Evolutionary conservation across 495 filamentous ascomycete species (phyloP), one percentile per base, ranked within the genome.

Genomic region (Apodospora peruviana): DNA sequence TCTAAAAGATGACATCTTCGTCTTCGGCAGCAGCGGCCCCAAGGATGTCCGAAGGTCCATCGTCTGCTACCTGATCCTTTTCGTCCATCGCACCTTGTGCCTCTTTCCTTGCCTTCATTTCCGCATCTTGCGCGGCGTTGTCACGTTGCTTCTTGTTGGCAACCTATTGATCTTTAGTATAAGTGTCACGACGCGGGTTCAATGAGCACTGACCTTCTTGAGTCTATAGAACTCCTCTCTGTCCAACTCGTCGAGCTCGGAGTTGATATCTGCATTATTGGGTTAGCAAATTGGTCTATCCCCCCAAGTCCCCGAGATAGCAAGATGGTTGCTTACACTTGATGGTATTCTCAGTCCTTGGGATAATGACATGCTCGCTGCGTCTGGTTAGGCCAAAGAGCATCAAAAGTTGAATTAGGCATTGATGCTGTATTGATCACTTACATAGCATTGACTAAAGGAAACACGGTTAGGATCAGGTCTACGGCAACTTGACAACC

Each of bases 201-300:
- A 21, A 24, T 10, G 17, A 34, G 19, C 8, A 7, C 57, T n/a
- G 23, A 52, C 59, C 76, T 99, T 99, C 75, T 97, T 99, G 58
- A 99, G 72, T 43, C 93, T 82, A 67, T 95, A 98, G 70, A 99
- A 99, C 59, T 99, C 93, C 67, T 99, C 93, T 72, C 93, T 79
- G 73, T 99, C 93, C 35, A 99, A 75, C 72, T 99, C 93, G 64
- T 99, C 93, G 14, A 99, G 83, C 64, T 99, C 93, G 9, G 90
- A 95, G 72, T 96, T 99, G 79, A 99, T 99, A 63, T 98, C 85
- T 88, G 34, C 17, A 20, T 23, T 25, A 5, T 0, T 37, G 41
- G 7, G 0, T 32, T 32, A n/a, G n/a, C n/a, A n/a, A n/a, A n/a
- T n/a, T n/a, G n/a, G n/a, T n/a, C n/a, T n/a, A n/a, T n/a, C n/a